Base-by-base conservation (phyloP, 139 green algal genomes). In the Picochlorum sp. region DNA sequence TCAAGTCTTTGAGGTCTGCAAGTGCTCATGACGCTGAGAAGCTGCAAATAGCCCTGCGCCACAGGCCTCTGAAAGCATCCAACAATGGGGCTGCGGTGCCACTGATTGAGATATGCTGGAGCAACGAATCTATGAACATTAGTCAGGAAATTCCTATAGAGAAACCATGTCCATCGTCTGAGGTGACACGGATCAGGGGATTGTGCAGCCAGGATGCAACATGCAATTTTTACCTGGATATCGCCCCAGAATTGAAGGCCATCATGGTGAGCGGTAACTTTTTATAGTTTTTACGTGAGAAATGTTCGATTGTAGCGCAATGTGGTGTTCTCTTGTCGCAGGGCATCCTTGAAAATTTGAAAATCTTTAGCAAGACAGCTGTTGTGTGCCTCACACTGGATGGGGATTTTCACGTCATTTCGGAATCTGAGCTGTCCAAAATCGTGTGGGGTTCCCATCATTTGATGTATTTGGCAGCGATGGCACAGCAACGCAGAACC, bases 211-310 rank as follows among this genome's bases (percentile, higher is more conserved):
- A 82, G 16, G 45, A 58, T 18, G 44, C 38, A 44, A 71, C 88
- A 23, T 86, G 83, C 63, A 65, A 74, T 16, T 87, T 79, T 63
- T 95, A 95, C 66, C n/a, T 90, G 6, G 86, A 95, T 69, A 52
- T 94, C 8, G 65, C 63, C 51, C 71, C 71, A 32, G 75, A 86
- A 63, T 28, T 75, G 23, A 30, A 28, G n/a, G 47, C 47, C 16
- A 54, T 54, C 18, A 54, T 54, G n/a, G 47, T 54, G n/a, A 20
- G 47, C n/a, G 18, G 11, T 28, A 28, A 51, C 16, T 30, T 6
- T 30, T 30, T 1, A 30, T 30, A 30, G 28, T 30, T 6, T 4
- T 1, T 7, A 30, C 4, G 28, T 30, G 28, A 30, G 0, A 30
- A 7, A 30, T 30, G 28, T 30, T 30, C 28, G 28, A 30, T 30